Evolutionary conservation across 1,284 basidiomycete species (phyloP), one percentile per base, ranked within the genome.

Genomic region (Trametes versicolor): DNA sequence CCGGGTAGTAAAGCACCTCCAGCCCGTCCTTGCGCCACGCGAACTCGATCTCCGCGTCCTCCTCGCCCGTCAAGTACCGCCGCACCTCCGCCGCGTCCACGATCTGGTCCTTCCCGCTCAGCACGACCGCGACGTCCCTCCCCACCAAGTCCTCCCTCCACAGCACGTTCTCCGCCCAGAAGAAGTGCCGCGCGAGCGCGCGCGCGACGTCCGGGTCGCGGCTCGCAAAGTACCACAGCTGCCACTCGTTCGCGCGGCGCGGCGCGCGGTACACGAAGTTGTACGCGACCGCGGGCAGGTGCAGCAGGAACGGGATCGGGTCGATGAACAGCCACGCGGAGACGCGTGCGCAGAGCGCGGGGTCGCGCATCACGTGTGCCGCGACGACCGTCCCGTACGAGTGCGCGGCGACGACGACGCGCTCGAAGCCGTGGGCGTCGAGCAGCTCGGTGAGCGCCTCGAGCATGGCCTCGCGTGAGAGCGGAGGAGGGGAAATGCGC

Each of bases 201-300:
- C 86, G 80, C 49, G 87, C 82, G 50, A 89, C 81, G 71, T 91
- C 89, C 12, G 87, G 78, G 66, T 91, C 89, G 10, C 84, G 82
- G 55, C 83, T 84, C 21, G 88, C 82, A 68, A 91, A 90, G 72
- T 87, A 91, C 86, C 87, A 90, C 62, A 90, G 69, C 75, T 88
- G 80, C 86, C 87, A 89, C 68, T 90, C 86, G 70, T 87, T 86
- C 45, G 87, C 86, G 1, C 70, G 68, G 49, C 71, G 72, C 1
- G 89, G 88, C 0, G 69, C 17, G 15, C 89, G 84, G 75, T 90
- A 89, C 43, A 90, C 77, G 67, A 91, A 90, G 74, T 90, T 90
- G 74, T 82, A 83, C 19, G 88, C 87, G 45, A 90, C 83, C 13
- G 82, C 70, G 0, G 88, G 86, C 36, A 85, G 81, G 75, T 89